Base-by-base conservation (phyloP, 1,284 basidiomycete species). In the Pyrrhoderma lamaoense region DNA sequence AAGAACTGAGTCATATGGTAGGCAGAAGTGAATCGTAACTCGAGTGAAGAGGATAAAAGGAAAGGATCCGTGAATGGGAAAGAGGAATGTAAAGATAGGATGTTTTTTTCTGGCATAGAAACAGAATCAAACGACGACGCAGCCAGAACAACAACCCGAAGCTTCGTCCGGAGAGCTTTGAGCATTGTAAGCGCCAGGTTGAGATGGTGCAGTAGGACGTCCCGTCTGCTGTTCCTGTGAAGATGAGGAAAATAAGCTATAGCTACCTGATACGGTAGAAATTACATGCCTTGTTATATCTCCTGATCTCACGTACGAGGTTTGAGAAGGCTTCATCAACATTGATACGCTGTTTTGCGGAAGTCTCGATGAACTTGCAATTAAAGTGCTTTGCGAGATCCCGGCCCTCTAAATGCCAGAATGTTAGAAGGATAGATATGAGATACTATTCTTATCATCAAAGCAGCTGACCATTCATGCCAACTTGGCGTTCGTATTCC, bases 281-380 rank as follows among this genome's bases (percentile, higher is more conserved):
- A 31, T 31, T 16, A 57, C 69, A 47, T 44, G 80, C 91, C 76
- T 90, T 94, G 78, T 98, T 98, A 72, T 93, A 97, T 66, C 88
- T 86, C 61, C 96, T 79, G 62, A 99, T 99, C 69, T 97, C 93
- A 45, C 94, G 84, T 36, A 99, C 96, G 54, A 99, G 85, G 59
- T 91, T 89, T 65, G 81, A 86, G 73, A 99, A 99, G n/a, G 94
- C 93, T 71, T 99, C 95, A 63, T 99, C 96, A 49, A 99, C 96
- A 63, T 98, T 98, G 70, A 97, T 91, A 45, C 96, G 80, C 65
- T 96, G 91, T 74, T 99, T 99, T 49, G 96, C 96, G 19, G 95
- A 98, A 1, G 96, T 98, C 71, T 99, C 96, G 60, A 99, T 94
- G 70, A 96, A 99, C 62, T 88, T 90, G 73, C 94, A 97, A 47